Evolutionary conservation across 495 filamentous ascomycete species (phyloP), one percentile per base, ranked within the genome.

Genomic region (Aspergillus diversus): DNA sequence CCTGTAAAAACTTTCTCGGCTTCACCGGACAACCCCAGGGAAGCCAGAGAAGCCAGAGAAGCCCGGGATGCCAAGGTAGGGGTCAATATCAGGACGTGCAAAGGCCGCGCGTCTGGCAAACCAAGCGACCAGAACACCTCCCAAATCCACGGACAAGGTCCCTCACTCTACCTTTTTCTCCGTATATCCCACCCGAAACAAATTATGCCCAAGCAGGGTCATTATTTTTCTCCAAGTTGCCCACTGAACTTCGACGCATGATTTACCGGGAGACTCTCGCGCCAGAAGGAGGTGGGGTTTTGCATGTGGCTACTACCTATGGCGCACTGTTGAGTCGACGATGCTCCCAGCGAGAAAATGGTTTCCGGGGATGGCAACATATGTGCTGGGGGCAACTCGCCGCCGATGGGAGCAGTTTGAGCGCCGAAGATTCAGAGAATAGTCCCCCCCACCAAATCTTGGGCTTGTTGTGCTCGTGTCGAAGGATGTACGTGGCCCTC

Each of bases 181-280:
- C 46, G 13, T 17, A 49, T 17, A 49, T 7, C n/a, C 46, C 46
- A 34, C 52, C 33, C 13, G 5, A 33, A 11, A 34, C 12, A 16
- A 37, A 9, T 34, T 64, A 17, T 48, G 34, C 7, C 5, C 55
- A 57, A 35, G 1, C 15, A 0, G 13, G 43, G 31, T 57, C 34
- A 1, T 15, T 21, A 31, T 57, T 57, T 6, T 57, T 57, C 27
- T 21, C 52, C 16, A 57, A 57, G 35, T 13, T 57, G 8, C 33
- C 33, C 21, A 11, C 34, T 7, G 55, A 57, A 21, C 21, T 57
- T 21, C 55, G 55, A 5, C 33, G 7, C 12, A 43, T 57, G 34
- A 43, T 57, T 17, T 57, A 57, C 35, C 33, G 37, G 16, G 55
- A 57, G 34, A 31, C 46, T 57, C 55, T 57, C 16, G 55, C 55